phyloP scores from a whole-genome alignment of 202 grass and related monocot species.

The Setaria italica region DNA sequence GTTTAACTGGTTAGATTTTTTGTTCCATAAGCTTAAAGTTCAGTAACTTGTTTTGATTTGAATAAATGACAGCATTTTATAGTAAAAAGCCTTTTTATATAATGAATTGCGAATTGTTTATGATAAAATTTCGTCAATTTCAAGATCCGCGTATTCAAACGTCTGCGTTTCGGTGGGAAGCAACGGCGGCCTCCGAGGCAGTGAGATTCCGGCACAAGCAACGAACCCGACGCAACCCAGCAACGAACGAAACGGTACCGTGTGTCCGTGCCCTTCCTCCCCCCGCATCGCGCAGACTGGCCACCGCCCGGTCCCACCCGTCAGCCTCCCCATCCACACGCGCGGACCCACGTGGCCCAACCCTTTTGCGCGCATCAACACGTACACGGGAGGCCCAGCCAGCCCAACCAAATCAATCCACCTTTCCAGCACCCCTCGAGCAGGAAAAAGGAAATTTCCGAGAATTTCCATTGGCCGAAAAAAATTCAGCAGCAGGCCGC shows the following conservation, averaged over 20 bases:
- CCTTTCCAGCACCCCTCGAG: neutral
- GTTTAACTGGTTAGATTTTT: no score
- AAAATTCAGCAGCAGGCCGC: conserved; percentile 39
- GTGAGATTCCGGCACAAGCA: neutral
- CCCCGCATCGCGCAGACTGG: no score
- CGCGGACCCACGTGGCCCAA: neutral
- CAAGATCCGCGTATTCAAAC: no score
- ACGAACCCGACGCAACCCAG: neutral
- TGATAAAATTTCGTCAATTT: no score
- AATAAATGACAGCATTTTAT: no score
- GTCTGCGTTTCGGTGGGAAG: no score
- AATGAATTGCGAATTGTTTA: no score
- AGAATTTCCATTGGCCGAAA: conserved; percentile 27
- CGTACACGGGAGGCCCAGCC: conserved; percentile 33
- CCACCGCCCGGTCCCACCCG: neutral
- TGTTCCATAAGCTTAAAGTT: no score
- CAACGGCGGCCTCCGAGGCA: no score
- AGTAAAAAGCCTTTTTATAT: no score
- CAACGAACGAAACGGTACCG: neutral
- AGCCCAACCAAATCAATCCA: neutral
- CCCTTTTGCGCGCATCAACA: conserved; percentile 17
- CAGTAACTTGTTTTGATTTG: no score
- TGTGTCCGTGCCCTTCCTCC: no score
- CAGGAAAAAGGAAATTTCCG: neutral
- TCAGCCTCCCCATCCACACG: neutral